These are phyloP conservation scores for Breviolum minutum DNA, from an alignment of 73 alveolate genomes.

Conservation along the genomic window DNA sequence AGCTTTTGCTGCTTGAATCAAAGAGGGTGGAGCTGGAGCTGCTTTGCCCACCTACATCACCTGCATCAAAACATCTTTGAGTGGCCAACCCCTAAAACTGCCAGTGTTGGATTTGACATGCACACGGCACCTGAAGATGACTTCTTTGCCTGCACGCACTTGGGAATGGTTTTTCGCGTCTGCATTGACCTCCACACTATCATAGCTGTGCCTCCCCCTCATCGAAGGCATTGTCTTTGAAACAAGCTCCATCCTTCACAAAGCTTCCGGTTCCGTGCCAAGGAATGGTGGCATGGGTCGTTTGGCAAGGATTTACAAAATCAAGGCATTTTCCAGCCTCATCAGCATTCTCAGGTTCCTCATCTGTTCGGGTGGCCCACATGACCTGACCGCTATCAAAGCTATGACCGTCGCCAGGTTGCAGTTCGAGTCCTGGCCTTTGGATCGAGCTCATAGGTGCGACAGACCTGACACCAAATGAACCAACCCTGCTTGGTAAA, in stretches of 20 bases:
- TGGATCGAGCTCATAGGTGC: slow-evolving; percentile 82
- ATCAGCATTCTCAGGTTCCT: slow-evolving; percentile 64
- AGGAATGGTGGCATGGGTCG: neutral
- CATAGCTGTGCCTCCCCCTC: slow-evolving; percentile 37
- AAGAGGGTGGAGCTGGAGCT: neutral
- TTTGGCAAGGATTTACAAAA: no score
- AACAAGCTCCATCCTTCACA: slow-evolving; percentile 79
- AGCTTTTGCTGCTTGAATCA: neutral
- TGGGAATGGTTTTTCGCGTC: no score
- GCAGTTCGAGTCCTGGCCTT: neutral
- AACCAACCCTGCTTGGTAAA: neutral
- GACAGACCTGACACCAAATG: slow-evolving; percentile 13
- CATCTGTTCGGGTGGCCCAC: slow-evolving; percentile 84
- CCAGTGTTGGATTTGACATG: no score
- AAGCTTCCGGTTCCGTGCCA: neutral
- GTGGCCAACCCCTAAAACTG: no score
- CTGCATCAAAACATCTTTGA: no score
- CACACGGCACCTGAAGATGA: neutral
- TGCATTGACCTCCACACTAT: neutral
- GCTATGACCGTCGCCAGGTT: neutral
- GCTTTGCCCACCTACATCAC: no score
- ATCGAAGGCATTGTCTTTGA: slow-evolving; percentile 91
- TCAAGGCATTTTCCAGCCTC: neutral
- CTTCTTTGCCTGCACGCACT: neutral
- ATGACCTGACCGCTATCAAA: neutral